Conservation (phyloP, 2,329 filamentous ascomycete species). For the Corniculantispora saksenae region DNA sequence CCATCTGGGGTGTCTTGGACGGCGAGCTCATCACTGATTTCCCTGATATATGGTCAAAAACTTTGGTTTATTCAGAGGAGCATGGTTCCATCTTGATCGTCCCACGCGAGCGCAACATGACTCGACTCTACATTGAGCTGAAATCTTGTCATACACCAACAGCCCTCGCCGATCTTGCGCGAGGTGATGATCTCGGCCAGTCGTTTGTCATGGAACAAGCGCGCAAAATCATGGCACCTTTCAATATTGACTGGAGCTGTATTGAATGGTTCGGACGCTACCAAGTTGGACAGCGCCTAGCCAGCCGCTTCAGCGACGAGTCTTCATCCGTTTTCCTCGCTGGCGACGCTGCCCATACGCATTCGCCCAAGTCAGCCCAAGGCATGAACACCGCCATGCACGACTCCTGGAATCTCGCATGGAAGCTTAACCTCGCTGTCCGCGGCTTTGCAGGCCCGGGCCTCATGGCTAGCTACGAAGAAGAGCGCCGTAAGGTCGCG, state of each 20-base stretch:
- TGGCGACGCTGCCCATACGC: conserved; percentile 71
- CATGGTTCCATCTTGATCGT: conserved; percentile 73
- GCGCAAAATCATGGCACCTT: conserved; percentile 60
- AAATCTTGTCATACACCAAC: conserved; percentile 45
- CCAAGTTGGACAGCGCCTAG: conserved; percentile 70
- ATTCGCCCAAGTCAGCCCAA: conserved; percentile 71
- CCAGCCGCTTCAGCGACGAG: conserved; percentile 66
- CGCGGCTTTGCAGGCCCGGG: conserved; percentile 55
- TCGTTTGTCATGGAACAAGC: conserved; percentile 72
- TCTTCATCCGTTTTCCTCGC: conserved; percentile 66
- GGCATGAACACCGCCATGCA: conserved; percentile 64
- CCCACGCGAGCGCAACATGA: conserved; percentile 72
- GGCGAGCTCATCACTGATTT: conserved; percentile 71
- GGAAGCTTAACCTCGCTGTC: conserved; percentile 54
- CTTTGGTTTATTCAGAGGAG: conserved; percentile 66
- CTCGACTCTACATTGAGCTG: conserved; percentile 62
- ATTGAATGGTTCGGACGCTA: conserved; percentile 74
- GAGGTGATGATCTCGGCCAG: conserved; percentile 46
- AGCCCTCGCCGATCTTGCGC: conserved; percentile 36
- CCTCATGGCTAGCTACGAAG: conserved; percentile 62
- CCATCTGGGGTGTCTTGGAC: conserved; percentile 71
- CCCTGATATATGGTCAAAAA: conserved; percentile 75
- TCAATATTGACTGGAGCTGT: conserved; percentile 57
- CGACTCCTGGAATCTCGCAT: conserved; percentile 62
- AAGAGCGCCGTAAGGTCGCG: conserved; percentile 63